Evolutionary conservation across 2,329 filamentous ascomycete species (phyloP).

Genomic region (Pezicula rhizophila): DNA sequence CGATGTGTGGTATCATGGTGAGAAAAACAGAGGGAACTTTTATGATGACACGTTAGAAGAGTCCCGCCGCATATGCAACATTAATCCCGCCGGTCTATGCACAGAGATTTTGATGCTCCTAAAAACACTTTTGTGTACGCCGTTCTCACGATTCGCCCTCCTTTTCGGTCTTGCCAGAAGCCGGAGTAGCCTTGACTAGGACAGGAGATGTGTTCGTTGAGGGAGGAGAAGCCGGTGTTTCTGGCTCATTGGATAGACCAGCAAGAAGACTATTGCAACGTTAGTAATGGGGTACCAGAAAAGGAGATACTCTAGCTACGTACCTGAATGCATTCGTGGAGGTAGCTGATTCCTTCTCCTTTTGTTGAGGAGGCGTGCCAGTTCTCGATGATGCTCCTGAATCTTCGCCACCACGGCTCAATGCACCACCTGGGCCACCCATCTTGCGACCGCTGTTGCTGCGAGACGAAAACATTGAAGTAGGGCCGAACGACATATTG

Average conservation of each 20-base stretch:
- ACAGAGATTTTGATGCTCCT: slow-evolving; percentile 35
- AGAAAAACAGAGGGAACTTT: slow-evolving; percentile 35
- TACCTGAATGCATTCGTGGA: slow-evolving; percentile 94
- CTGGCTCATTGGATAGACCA: slow-evolving; percentile 44
- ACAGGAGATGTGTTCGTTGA: slow-evolving; percentile 62
- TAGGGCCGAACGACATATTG: slow-evolving; percentile 66
- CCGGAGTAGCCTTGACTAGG: slow-evolving; percentile 55
- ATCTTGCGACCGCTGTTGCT: slow-evolving; percentile 84
- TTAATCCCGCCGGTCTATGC: slow-evolving; percentile 36
- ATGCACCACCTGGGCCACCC: slow-evolving; percentile 61
- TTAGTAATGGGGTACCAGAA: slow-evolving; percentile 18
- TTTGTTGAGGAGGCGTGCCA: slow-evolving; percentile 75
- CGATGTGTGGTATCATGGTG: slow-evolving; percentile 38
- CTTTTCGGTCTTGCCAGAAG: slow-evolving; percentile 41
- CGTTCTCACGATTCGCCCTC: slow-evolving; percentile 38
- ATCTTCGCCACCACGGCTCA: slow-evolving; percentile 72
- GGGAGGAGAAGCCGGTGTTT: slow-evolving; percentile 63
- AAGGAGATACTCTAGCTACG: slow-evolving; percentile 28
- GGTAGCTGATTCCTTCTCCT: slow-evolving; percentile 54
- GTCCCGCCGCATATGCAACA: slow-evolving; percentile 38
- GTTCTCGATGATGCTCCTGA: slow-evolving; percentile 85
- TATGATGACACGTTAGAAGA: slow-evolving; percentile 34
- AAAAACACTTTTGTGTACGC: slow-evolving; percentile 31
- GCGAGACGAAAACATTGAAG: slow-evolving; percentile 80
- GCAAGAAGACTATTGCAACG: slow-evolving; percentile 41